Evolutionary conservation across 2,329 filamentous ascomycete species (phyloP).

Genomic region (Polytolypa hystricis): DNA sequence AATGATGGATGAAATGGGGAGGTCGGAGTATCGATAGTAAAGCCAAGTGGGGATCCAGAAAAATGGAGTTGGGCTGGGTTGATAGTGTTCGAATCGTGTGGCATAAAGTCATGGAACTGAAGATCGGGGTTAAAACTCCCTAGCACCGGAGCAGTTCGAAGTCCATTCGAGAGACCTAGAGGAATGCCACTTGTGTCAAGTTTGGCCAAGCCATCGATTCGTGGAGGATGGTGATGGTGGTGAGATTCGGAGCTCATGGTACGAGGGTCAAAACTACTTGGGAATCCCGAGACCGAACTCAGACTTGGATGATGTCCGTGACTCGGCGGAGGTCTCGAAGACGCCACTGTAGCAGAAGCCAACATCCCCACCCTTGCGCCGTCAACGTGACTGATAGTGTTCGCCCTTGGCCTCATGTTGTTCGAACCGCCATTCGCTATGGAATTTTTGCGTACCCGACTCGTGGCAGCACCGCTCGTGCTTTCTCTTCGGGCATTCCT

Average conservation of each 20-base stretch:
- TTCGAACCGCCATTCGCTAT: slow-evolving; percentile 51
- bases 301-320: slow-evolving; percentile 68
- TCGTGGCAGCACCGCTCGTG: slow-evolving; percentile 58
- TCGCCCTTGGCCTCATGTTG: slow-evolving; percentile 75
- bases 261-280: slow-evolving; percentile 49
- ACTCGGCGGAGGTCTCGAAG: slow-evolving; percentile 24
- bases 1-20: slow-evolving; percentile 32
- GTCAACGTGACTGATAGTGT: slow-evolving; percentile 93
- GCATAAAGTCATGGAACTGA: slow-evolving; percentile 58
- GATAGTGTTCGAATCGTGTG: slow-evolving; percentile 47
- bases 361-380: slow-evolving; percentile 58
- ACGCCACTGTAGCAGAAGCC: slow-evolving; percentile 17
- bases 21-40: slow-evolving; percentile 29
- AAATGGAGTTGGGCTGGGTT: slow-evolving; percentile 45
- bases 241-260: slow-evolving; percentile 45
- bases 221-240: slow-evolving; percentile 50
- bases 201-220: slow-evolving; percentile 63
- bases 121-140: slow-evolving; percentile 56
- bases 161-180: slow-evolving; percentile 53
- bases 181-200: slow-evolving; percentile 67
- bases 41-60: slow-evolving; percentile 57
- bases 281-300: slow-evolving; percentile 47
- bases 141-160: slow-evolving; percentile 69
- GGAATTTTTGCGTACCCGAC: slow-evolving; percentile 84
- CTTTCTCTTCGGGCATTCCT: slow-evolving; percentile 79